Base-by-base conservation (phyloP, 371 early-diverging fungal genomes). In the Mucor saturninus region DNA sequence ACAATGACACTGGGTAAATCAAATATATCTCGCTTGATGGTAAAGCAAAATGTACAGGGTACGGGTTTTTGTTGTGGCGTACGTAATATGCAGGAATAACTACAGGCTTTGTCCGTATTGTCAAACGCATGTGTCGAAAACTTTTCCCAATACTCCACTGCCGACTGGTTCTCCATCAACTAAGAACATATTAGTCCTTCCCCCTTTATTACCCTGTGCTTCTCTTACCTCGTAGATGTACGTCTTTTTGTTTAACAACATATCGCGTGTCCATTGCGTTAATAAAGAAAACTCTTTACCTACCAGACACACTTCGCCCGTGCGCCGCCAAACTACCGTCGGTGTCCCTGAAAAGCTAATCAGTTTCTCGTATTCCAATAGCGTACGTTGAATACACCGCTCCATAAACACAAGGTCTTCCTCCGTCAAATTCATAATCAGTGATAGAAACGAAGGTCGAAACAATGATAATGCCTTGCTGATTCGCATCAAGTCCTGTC, bases 391-490 rank as follows among this genome's bases (percentile, higher is more conserved):
- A 59, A 96, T 91, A 68, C 95, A 93, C 69, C 93, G 90, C 74
- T 96, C 97, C 93, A 94, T 93, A 67, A 95, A 95, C 21, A 94
- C 79, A 72, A 96, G 75, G 62, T 96, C 97, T 62, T 95, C 94
- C 62, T 91, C 92, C 14, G 93, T 92, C 67, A 96, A 79, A 64
- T 93, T 92, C 91, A 92, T 93, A 68, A 94, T 91, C 49, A 92
- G 83, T 4, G 94, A 93, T 67, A 96, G 88, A 70, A 94, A 93
- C 0, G 92, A 91, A 30, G 97, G 97, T n/a, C 97, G 85, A 75
- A 95, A 94, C 61, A 88, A 82, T 31, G 94, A 91, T 68, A 96
- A 77, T 5, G 94, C 91, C 42, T 90, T 80, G 72, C 94, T 91
- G 31, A 96, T 92, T 31, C 95, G 83, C 86, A 92, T 88, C 39